A percentile compares a stretch with the other conserved stretches of the same genome.
These are phyloP conservation scores for Scutellaria barbata DNA, from an alignment of 257 asterid species.

Conservation along the genomic window DNA sequence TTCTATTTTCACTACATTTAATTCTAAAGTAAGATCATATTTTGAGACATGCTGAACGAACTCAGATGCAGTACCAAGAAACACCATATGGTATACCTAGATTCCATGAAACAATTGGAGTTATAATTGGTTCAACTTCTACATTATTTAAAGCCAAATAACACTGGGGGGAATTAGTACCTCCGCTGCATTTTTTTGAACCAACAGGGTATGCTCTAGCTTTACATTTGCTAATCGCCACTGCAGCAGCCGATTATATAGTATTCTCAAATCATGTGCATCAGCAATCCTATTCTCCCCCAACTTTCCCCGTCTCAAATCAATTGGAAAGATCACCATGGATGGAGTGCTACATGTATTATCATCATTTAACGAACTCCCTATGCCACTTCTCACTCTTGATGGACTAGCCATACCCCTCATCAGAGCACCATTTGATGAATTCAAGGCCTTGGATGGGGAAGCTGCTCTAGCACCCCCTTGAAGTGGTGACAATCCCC, in stretches of 20 bases:
- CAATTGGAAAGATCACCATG: conserved; percentile 60
- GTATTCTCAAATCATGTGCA: conserved; percentile 76
- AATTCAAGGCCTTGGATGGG: conserved; percentile 53
- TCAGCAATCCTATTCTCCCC: conserved; percentile 67
- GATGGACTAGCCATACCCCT: conserved; percentile 73
- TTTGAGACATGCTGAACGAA: conserved; percentile 13
- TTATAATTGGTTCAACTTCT: conserved; percentile 9
- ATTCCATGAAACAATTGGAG: conserved; percentile 16
- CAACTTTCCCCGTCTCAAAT: conserved; percentile 69
- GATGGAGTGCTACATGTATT: conserved; percentile 57
- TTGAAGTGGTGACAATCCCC: conserved; percentile 78
- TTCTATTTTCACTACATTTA: conserved; percentile 15
- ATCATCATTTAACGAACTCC: conserved; percentile 41
- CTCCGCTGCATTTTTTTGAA: conserved; percentile 67
- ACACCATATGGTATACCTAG: conserved; percentile 9
- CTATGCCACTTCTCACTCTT: conserved; percentile 54
- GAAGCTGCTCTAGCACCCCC: conserved; percentile 68
- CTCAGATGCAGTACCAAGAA: conserved; percentile 11
- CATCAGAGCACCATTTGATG: conserved; percentile 45
- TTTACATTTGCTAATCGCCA: conserved; percentile 82
- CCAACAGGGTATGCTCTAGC: conserved; percentile 56
- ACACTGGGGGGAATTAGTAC: conserved; percentile 45
- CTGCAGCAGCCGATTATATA: conserved; percentile 74
- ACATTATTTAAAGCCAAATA: conserved; percentile 8
- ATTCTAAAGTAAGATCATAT: conserved; percentile 9